phyloP scores from a whole-genome alignment of 2,329 filamentous ascomycete species.

The Penicillium sp. region DNA sequence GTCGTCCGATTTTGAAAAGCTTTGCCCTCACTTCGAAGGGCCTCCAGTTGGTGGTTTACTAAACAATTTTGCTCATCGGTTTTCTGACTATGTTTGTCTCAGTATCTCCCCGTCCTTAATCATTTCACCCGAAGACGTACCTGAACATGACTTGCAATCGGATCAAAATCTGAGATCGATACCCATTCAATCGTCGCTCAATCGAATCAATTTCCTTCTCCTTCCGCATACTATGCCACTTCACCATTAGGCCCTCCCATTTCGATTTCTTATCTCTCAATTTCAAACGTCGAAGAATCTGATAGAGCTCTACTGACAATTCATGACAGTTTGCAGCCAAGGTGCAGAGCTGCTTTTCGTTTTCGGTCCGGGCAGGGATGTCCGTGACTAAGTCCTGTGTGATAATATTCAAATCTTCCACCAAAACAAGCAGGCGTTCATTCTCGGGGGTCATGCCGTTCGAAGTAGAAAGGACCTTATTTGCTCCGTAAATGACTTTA shows the following conservation, averaged over 20 bases:
- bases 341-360: conserved; percentile 9
- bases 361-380: conserved; percentile 2
- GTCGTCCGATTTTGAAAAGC: neutral
- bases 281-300: conserved; percentile 4
- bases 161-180: conserved; percentile 17
- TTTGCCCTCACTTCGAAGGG: neutral
- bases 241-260: conserved; percentile 18
- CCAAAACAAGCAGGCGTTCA: neutral
- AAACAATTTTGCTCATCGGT: neutral
- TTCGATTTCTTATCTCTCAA: conserved; percentile 10
- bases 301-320: neutral
- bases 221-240: conserved; percentile 16
- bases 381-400: neutral
- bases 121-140: neutral
- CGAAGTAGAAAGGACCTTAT: too few relatives aligned
- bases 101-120: neutral
- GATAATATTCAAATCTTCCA: conserved; percentile 1
- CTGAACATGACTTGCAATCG: conserved; percentile 13
- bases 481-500: too few relatives aligned
- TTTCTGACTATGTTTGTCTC: neutral
- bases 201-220: conserved; percentile 18
- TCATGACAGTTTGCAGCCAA: conserved; percentile 3
- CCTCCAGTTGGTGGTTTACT: neutral
- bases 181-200: conserved; percentile 8
- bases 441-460: too few relatives aligned